Base-by-base conservation (phyloP, 2,329 filamentous ascomycete genomes). In the Aspergillus brasiliensis region DNA sequence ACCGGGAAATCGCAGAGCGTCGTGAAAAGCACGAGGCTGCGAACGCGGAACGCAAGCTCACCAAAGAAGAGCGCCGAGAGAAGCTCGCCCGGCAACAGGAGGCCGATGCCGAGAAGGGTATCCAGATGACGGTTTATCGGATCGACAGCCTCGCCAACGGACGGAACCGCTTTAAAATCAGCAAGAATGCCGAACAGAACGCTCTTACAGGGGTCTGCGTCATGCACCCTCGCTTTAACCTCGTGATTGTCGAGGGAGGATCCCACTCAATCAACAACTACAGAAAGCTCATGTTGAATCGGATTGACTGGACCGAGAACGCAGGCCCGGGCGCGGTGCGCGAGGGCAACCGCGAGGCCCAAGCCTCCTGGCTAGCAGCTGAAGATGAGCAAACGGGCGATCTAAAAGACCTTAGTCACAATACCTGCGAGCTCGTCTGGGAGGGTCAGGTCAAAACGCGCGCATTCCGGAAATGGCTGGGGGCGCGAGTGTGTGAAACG, bases 271-370 rank as follows among this genome's bases (percentile, higher is more conserved):
- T 95, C 73, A 87, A 86, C 55, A 88, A 89, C 63, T 98, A 94
- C 81, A 92, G 90, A 75, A 97, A 97, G 75, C 83, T 99, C 28
- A 93, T 99, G 91, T 82, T 96, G 46, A 89, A 94, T 67, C 92
- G 95, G 51, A 92, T 98, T 71, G 90, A 96, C 75, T 99, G 96
- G 95, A 90, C 90, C 2, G 93, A 98, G 73, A 97, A 96, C 68
- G 84, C 86, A 0, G 87, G 88, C 2, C 88, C 92, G 0, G 83
- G 86, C 44, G 83, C 71, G 8, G 79, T 76, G 31, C 76, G 79
- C 56, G 80, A 87, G 61, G 83, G 82, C 38, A 88, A 88, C 59
- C 82, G 84, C 58, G 86, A 85, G 60, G 84, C 85, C 1, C 82
- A 88, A 49, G 86, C 87, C 17, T 74, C 81, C 47, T 97, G 92